Conservation (phyloP, 805 yeast species). For the Wickerhamomyces bovis region DNA sequence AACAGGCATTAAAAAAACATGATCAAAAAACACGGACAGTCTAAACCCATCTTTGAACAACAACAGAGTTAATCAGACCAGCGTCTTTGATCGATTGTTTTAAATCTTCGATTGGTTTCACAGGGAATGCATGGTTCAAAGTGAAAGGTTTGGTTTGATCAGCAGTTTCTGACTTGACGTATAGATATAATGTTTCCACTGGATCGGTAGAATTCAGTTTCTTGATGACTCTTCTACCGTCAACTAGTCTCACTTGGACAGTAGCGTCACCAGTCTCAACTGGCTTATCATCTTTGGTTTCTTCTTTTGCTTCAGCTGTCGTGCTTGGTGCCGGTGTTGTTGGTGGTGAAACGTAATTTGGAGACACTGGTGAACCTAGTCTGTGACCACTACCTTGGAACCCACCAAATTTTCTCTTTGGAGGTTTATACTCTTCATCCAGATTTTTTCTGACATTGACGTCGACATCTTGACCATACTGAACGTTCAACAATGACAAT, state of each 20-base stretch:
- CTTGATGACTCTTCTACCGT: conserved; percentile 64
- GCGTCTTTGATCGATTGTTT: conserved; percentile 61
- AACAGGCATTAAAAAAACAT: neutral
- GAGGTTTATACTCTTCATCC: conserved; percentile 76
- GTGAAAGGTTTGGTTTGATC: conserved; percentile 41
- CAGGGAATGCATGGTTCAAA: conserved; percentile 79
- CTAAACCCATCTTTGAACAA: conserved; percentile 74
- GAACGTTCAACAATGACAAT: conserved; percentile 69
- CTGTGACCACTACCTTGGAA: conserved; percentile 78
- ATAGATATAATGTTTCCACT: conserved; percentile 61
- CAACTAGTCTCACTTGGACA: conserved; percentile 79
- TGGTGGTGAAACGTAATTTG: conserved; percentile 37
- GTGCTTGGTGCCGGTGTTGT: conserved; percentile 6
- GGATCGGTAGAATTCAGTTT: conserved; percentile 61
- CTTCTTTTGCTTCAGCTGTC: conserved; percentile 18
- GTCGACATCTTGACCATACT: conserved; percentile 89
- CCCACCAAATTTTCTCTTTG: conserved; percentile 57
- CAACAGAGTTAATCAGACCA: conserved; percentile 75
- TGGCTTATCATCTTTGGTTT: conserved; percentile 19
- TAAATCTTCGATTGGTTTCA: conserved; percentile 57
- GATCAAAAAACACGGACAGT: neutral
- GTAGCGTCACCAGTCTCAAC: conserved; percentile 53
- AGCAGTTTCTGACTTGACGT: conserved; percentile 45
- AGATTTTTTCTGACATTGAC: conserved; percentile 76
- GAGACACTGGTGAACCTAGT: conserved; percentile 85